These are phyloP conservation scores for Xylaria sp. DNA, from an alignment of 2,329 filamentous ascomycete species.

Conservation along the genomic window DNA sequence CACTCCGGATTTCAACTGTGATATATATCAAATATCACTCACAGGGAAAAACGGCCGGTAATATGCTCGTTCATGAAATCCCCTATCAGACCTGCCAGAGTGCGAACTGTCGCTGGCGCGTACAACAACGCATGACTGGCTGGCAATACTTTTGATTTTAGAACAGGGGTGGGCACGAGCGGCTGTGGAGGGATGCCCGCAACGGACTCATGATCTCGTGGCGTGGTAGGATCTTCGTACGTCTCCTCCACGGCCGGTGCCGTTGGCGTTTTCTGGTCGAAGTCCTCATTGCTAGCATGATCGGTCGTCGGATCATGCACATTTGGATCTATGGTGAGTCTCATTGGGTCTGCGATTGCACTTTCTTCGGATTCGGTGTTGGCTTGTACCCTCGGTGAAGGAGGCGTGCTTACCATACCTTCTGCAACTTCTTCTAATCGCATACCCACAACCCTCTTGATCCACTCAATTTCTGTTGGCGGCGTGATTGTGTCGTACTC, in stretches of 20 bases:
- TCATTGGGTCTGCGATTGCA: slow-evolving; percentile 49
- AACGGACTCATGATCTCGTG: slow-evolving; percentile 47
- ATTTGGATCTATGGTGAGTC: slow-evolving; percentile 37
- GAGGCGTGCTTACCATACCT: neutral
- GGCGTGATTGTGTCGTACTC: slow-evolving; percentile 77
- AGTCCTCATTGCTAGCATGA: slow-evolving; percentile 44
- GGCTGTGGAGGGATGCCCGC: slow-evolving; percentile 52
- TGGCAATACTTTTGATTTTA: slow-evolving; percentile 73
- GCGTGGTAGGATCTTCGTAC: slow-evolving; percentile 49
- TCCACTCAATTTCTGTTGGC: slow-evolving; percentile 69
- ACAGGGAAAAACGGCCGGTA: slow-evolving; percentile 73
- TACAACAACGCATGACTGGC: slow-evolving; percentile 84
- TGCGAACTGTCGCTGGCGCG: slow-evolving; percentile 72
- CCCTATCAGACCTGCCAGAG: slow-evolving; percentile 78
- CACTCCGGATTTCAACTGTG: neutral
- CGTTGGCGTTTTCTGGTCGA: slow-evolving; percentile 34
- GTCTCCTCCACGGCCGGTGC: slow-evolving; percentile 28
- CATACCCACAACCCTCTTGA: slow-evolving; percentile 55
- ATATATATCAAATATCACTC: slow-evolving; percentile 9
- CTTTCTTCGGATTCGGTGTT: slow-evolving; percentile 32
- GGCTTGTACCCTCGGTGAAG: slow-evolving; percentile 15
- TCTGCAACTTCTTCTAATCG: slow-evolving; percentile 13
- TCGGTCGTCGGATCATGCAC: slow-evolving; percentile 43
- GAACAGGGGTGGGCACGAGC: slow-evolving; percentile 52
- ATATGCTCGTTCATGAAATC: slow-evolving; percentile 77